phyloP scores from a whole-genome alignment of 805 yeast genomes.

The Saccharomycopsis sp. region DNA sequence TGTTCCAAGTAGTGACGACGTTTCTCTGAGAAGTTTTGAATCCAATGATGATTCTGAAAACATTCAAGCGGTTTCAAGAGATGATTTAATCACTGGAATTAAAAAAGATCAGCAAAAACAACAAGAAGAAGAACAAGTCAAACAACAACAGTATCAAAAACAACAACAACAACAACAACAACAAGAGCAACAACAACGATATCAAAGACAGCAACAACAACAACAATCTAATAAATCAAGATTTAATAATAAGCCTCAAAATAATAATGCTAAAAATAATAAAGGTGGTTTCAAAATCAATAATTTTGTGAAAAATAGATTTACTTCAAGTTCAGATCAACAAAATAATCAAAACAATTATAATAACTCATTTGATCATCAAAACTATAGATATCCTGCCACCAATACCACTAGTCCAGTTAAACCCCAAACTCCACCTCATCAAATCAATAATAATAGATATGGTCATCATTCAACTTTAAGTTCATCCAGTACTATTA shows the following conservation, averaged over 20 bases:
- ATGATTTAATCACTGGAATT: no score
- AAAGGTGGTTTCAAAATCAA: constrained; percentile 1
- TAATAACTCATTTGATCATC: no score
- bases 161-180: not conserved
- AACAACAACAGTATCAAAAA: not conserved
- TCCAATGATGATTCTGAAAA: constrained; percentile 12
- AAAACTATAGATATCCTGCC: no score
- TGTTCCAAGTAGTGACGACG: constrained; percentile 4
- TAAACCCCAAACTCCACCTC: no score
- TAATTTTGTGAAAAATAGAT: constrained; percentile 3
- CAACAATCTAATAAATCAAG: no score
- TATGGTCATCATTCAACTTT: not conserved
- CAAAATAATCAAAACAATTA: not conserved
- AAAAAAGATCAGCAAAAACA: no score
- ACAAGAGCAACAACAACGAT: no score
- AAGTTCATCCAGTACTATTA: constrained; percentile 1
- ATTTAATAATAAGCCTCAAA: no score
- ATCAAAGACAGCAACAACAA: no score
- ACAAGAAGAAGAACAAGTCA: no score
- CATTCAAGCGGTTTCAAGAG: constrained; percentile 2
- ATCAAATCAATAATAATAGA: not conserved
- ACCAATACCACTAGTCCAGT: constrained; percentile 4
- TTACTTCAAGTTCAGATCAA: not conserved
- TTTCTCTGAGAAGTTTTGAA: constrained; percentile 15
- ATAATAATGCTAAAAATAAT: no score